Base-by-base conservation (phyloP, 139 green algal species). In the Auxenochlorella protothecoides region DNA sequence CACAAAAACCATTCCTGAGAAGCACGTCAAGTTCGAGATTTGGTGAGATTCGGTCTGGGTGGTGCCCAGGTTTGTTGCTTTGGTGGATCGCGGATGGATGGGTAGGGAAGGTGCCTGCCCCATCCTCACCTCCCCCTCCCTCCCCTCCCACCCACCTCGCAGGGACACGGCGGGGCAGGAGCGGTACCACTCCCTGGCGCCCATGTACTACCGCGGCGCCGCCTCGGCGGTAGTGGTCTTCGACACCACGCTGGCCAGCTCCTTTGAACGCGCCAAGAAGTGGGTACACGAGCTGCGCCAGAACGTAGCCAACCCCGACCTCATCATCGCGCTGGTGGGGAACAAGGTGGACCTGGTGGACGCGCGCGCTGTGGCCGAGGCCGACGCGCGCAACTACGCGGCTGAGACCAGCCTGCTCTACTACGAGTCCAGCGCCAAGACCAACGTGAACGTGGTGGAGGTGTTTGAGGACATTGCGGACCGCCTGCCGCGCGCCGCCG, bases 1-100 rank as follows among this genome's bases (percentile, higher is more conserved):
- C 11, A 99, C 95, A 6, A 97, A 99, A 74, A 96, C 91, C 3
- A 82, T 99, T 15, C 87, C 90, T 5, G 94, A 98, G 71, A 82
- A 91, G 8, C 92, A 90, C 62, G 87, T 99, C 3, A 99, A 99
- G 84, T 98, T 99, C 87, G 95, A 99, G 81, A 99, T 99, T 57
- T 98, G 91, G 91, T 93, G 80, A 60, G 67, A 44, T 44, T 44
- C 27, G 27, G 27, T 44, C 27, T 44, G 27, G 27, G 27, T 44
- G 27, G 27, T 44, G 27, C 27, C 27, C 27, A 44, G 27, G 1
- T 53, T 11, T 51, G 8, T 72, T 51, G 13, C 52, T 52, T 44
- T 44, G 27, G 27, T 44, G 27, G 27, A 44, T 44, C 27, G 27
- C 27, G 27, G 27, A 44, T 44, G 27, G 27, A 44, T 44, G 27